Evolutionary conservation across 73 alveolate genomes (phyloP).

Genomic region (Tetrahymena elliotti): DNA sequence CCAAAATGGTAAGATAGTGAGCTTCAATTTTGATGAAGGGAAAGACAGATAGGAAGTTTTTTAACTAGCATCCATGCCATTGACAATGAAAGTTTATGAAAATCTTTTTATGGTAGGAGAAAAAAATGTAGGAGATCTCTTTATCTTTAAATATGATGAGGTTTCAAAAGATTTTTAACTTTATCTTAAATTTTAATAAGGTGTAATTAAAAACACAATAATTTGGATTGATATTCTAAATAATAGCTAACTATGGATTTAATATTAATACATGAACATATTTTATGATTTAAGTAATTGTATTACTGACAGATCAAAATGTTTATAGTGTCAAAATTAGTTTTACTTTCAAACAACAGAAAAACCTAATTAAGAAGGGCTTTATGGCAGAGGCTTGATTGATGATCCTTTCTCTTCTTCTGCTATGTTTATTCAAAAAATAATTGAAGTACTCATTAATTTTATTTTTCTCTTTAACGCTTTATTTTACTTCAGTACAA

Average conservation of each 20-base stretch:
- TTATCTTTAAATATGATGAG: background rate
- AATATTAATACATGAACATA: background rate
- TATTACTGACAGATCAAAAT: background rate
- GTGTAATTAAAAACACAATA: background rate
- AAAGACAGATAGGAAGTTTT: background rate
- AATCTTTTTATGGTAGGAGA: background rate
- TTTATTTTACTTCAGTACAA: background rate
- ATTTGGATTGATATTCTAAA: background rate
- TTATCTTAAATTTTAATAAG: background rate
- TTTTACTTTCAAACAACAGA: background rate
- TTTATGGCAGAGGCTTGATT: background rate
- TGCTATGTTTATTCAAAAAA: background rate
- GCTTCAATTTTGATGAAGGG: background rate
- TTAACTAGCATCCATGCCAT: background rate
- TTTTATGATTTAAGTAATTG: too few relatives aligned
- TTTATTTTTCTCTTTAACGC: too few relatives aligned
- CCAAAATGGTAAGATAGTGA: background rate
- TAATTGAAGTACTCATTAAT: background rate
- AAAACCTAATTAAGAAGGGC: background rate
- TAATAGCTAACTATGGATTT: background rate
- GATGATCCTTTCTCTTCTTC: background rate
- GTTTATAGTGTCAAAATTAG: background rate
- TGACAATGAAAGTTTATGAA: background rate
- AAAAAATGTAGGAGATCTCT: background rate
- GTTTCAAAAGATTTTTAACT: background rate